These are phyloP conservation scores for Babesia ovis DNA, from an alignment of 169 alveolate species.

Conservation along the genomic window DNA sequence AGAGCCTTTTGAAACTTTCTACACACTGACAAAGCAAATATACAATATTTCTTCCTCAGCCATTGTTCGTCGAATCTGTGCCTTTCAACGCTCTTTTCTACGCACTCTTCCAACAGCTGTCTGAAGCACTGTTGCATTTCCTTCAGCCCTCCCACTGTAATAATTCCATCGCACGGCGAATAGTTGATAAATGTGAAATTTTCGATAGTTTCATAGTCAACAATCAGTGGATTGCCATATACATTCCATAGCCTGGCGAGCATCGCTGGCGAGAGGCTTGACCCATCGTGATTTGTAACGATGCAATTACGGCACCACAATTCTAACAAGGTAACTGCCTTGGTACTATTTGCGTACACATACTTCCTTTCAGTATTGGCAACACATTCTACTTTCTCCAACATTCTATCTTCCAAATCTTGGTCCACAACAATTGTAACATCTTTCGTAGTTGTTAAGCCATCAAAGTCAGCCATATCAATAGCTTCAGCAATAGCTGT, in stretches of 20 bases:
- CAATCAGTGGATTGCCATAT: slow-evolving; percentile 47
- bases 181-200: slow-evolving; percentile 38
- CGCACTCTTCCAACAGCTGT: slow-evolving; percentile 20
- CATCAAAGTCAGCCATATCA: too few relatives aligned
- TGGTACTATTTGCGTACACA: not conserved
- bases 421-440: too few relatives aligned
- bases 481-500: too few relatives aligned
- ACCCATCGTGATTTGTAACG: slow-evolving; percentile 35
- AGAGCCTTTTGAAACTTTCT: slow-evolving; percentile 25
- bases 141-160: slow-evolving; percentile 51
- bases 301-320: slow-evolving; percentile 41
- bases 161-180: slow-evolving; percentile 22
- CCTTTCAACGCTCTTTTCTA: slow-evolving; percentile 6
- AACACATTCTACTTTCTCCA: too few relatives aligned
- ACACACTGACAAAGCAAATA: slow-evolving; percentile 32
- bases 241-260: slow-evolving; percentile 46
- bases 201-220: slow-evolving; percentile 16
- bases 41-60: slow-evolving; percentile 37
- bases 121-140: slow-evolving; percentile 48
- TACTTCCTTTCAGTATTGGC: not conserved
- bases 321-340: slow-evolving; percentile 12
- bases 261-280: slow-evolving; percentile 42
- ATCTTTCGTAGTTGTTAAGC: too few relatives aligned
- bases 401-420: too few relatives aligned
- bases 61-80: slow-evolving; percentile 21